phyloP scores from a whole-genome alignment of 129 eudicot genomes.

The Helianthus tuberosus region DNA sequence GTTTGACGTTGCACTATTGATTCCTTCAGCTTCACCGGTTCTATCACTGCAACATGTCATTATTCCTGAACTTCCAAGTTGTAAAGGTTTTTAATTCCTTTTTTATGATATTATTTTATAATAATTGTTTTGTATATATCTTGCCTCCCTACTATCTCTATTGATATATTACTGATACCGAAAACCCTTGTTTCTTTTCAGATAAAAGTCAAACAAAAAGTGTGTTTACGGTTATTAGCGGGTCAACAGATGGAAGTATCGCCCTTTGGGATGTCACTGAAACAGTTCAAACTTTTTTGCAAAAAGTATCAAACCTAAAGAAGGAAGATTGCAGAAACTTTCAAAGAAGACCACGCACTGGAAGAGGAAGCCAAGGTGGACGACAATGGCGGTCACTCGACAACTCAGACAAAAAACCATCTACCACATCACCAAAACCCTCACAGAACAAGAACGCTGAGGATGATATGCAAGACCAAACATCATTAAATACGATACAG shows the following conservation, averaged over 20 bases:
- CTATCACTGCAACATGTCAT: conserved; percentile 81
- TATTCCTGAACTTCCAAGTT: conserved; percentile 49
- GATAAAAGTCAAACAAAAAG: conserved; percentile 48
- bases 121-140: not conserved
- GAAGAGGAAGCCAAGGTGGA: conserved; percentile 99
- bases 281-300: conserved; percentile 60
- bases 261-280: conserved; percentile 89
- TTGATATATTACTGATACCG: not conserved
- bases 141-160: conserved; percentile 19
- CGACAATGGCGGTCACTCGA: conserved; percentile 76
- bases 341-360: conserved; percentile 92
- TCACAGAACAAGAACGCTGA: conserved; percentile 20
- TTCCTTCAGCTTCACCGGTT: conserved; percentile 80
- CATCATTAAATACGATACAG: conserved; percentile 39
- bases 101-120: not conserved
- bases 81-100: conserved; percentile 43
- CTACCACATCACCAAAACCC: conserved; percentile 18
- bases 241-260: conserved; percentile 96
- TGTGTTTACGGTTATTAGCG: conserved; percentile 64
- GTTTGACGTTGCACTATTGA: conserved; percentile 84
- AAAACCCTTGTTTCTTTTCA: conserved; percentile 31
- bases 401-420: conserved; percentile 34
- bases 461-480: conserved; percentile 15
- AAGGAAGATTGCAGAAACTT: conserved; percentile 48
- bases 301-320: conserved; percentile 52